A percentile compares a stretch with the other conserved stretches of the same genome.
phyloP scores from a whole-genome alignment of 768 basidiomycete species.

The Melanogaster broomeanus region DNA sequence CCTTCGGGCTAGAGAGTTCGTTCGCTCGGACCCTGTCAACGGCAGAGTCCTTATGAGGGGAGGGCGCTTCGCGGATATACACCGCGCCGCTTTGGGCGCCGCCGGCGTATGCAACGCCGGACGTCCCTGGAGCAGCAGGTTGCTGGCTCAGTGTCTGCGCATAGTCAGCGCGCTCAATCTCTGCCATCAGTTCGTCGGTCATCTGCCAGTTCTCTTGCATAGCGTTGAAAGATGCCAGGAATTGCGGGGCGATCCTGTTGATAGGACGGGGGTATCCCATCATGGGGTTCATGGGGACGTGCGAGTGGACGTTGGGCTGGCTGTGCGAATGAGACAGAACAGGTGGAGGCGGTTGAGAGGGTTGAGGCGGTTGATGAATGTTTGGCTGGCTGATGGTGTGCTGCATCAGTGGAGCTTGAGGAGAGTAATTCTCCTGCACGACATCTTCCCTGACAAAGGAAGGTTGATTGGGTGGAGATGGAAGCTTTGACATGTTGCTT shows the following conservation, averaged over 20 bases:
- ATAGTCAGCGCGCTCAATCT: slow-evolving; percentile 71
- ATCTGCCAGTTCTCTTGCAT: slow-evolving; percentile 64
- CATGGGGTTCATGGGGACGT: slow-evolving; percentile 32
- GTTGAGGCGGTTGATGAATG: slow-evolving; percentile 37
- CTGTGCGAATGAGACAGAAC: slow-evolving; percentile 36
- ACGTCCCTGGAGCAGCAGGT: slow-evolving; percentile 36
- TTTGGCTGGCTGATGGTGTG: slow-evolving; percentile 33
- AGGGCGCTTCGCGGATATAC: slow-evolving; percentile 37
- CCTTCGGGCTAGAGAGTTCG: slow-evolving; percentile 59
- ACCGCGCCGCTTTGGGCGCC: slow-evolving; percentile 43
- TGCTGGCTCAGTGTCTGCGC: slow-evolving; percentile 55
- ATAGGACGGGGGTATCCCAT: slow-evolving; percentile 68
- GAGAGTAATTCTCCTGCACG: slow-evolving; percentile 44
- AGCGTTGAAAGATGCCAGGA: slow-evolving; percentile 55
- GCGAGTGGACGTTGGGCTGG: slow-evolving; percentile 29
- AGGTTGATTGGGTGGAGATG: slow-evolving; percentile 24
- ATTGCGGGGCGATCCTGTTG: slow-evolving; percentile 54
- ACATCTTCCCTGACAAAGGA: slow-evolving; percentile 33
- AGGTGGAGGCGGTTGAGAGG: slow-evolving; percentile 37
- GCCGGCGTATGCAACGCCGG: slow-evolving; percentile 49
- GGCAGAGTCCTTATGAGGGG: slow-evolving; percentile 50
- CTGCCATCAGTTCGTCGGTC: slow-evolving; percentile 68
- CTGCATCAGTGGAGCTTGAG: slow-evolving; percentile 39
- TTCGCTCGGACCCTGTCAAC: slow-evolving; percentile 55
- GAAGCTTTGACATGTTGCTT: slow-evolving; percentile 34